A percentile compares a stretch with the other conserved stretches of the same genome.
Conservation (phyloP, 768 basidiomycete species). For the Boletus speciosus region DNA sequence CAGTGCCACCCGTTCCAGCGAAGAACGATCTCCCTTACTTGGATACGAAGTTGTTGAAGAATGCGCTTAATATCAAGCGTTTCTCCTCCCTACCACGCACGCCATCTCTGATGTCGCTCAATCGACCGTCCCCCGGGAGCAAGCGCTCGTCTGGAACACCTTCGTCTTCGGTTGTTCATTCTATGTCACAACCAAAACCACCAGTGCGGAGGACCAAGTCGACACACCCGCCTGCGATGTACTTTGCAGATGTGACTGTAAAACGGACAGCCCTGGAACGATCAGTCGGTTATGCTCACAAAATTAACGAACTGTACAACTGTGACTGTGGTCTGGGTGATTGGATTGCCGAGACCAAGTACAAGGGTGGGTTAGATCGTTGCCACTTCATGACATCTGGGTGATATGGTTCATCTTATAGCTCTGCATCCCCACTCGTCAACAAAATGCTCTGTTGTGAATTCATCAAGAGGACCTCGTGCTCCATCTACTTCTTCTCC, state of each 20-base stretch:
- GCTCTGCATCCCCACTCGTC: slow-evolving; percentile 22
- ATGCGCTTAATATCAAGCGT: slow-evolving; percentile 36
- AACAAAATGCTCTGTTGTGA: slow-evolving; percentile 28
- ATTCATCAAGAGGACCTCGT: slow-evolving; percentile 19
- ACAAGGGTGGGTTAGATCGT: slow-evolving; percentile 43
- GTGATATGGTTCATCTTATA: slow-evolving; percentile 5
- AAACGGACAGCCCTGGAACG: slow-evolving; percentile 62
- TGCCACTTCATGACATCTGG: background rate
- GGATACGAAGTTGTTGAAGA: slow-evolving; percentile 26
- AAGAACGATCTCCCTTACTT: slow-evolving; percentile 22
- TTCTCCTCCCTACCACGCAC: slow-evolving; percentile 63
- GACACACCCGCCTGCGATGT: slow-evolving; percentile 63
- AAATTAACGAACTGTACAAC: slow-evolving; percentile 77
- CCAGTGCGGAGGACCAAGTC: slow-evolving; percentile 33
- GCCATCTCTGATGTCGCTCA: slow-evolving; percentile 52
- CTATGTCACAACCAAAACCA: slow-evolving; percentile 19
- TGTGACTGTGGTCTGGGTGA: slow-evolving; percentile 74
- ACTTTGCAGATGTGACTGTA: slow-evolving; percentile 58
- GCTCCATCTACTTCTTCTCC: slow-evolving; percentile 41
- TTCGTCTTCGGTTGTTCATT: slow-evolving; percentile 34
- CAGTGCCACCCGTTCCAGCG: slow-evolving; percentile 30
- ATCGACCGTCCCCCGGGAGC: slow-evolving; percentile 20
- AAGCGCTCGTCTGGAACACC: slow-evolving; percentile 24
- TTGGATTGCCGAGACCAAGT: slow-evolving; percentile 63
- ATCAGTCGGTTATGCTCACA: slow-evolving; percentile 68